Base-by-base conservation (phyloP, 805 yeast species). In the Brettanomyces custersianus region DNA sequence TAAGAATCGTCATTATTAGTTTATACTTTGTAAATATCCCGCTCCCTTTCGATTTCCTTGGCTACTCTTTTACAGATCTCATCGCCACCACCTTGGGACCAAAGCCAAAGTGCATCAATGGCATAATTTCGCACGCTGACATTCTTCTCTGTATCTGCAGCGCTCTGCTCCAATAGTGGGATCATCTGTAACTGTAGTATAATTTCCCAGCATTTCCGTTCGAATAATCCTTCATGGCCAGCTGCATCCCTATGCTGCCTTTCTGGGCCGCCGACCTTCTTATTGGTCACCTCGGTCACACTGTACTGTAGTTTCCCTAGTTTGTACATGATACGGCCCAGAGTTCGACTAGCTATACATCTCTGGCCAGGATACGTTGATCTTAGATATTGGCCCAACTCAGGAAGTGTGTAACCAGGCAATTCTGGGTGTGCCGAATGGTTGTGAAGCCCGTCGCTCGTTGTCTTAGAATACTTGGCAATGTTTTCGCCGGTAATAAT, bases 371-470 rank as follows among this genome's bases (percentile, higher is more conserved):
- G 75, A 37, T 80, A 74, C 2, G 80, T 73, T 2, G 95, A 84
- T 43, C 95, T 66, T 4, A 87, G 62, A 33, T 85, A 67, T 46
- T 81, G 92, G 1, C 81, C 80, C 35, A 92, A 65, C 53, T 92
- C 99, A 0, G 74, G 65, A 18, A 92, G 54, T 0, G 96, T 88
- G 55, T 92, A 92, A 0, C 99, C 99, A 0, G 97, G 95, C 35
- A 88, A 65, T 31, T 78, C 77, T 0, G 97, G 96, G 33, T 80
- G 77, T 9, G 80, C 85, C 0, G 96, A 71, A 57, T 92, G 99
- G 54, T 92, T 97, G 50, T 86, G 96, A 19, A 92, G 68, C 0
- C 95, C 98, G 21, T 75, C 63, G 9, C 40, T 32, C 20, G 38
- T 31, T 27, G 34, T 15, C 12, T 34, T 12, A 5, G 42, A 39